These are phyloP conservation scores for Mucor sp. DNA, from an alignment of 371 early-diverging fungal species.

Conservation along the genomic window DNA sequence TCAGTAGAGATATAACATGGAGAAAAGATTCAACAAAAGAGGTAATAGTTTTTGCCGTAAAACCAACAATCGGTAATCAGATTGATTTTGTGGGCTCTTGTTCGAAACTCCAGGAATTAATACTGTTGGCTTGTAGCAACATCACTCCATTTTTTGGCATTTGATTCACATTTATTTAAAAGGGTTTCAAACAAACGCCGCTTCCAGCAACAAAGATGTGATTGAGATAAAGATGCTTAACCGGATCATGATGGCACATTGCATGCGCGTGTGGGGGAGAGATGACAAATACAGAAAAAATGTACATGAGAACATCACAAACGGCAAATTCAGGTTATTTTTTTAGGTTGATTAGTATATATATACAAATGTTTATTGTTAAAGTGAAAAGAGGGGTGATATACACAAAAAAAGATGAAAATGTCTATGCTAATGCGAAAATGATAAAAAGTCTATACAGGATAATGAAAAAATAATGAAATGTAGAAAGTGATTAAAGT, in stretches of 20 bases:
- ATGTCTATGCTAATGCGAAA: neutral
- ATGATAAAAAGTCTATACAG: conserved; percentile 4
- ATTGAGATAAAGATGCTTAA: too few relatives aligned
- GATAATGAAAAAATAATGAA: neutral
- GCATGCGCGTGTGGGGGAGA: too few relatives aligned
- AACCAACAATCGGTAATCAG: neutral
- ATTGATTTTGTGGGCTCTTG: neutral
- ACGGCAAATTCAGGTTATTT: too few relatives aligned
- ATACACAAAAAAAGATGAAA: neutral
- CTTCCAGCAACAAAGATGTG: too few relatives aligned
- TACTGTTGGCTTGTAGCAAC: too few relatives aligned
- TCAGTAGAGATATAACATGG: neutral
- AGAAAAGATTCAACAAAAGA: neutral
- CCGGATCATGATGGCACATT: too few relatives aligned
- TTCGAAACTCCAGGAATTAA: neutral
- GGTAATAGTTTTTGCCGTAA: neutral
- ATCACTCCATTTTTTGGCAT: neutral
- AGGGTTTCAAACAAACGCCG: too few relatives aligned
- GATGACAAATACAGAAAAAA: too few relatives aligned
- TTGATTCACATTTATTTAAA: neutral
- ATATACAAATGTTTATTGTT: conserved; percentile 18
- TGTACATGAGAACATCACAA: too few relatives aligned
- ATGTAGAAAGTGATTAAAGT: neutral
- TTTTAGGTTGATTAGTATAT: neutral
- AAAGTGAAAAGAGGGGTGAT: neutral